These are phyloP conservation scores for Xylariaceae sp. DNA, from an alignment of 2,329 filamentous ascomycete species.

Conservation along the genomic window DNA sequence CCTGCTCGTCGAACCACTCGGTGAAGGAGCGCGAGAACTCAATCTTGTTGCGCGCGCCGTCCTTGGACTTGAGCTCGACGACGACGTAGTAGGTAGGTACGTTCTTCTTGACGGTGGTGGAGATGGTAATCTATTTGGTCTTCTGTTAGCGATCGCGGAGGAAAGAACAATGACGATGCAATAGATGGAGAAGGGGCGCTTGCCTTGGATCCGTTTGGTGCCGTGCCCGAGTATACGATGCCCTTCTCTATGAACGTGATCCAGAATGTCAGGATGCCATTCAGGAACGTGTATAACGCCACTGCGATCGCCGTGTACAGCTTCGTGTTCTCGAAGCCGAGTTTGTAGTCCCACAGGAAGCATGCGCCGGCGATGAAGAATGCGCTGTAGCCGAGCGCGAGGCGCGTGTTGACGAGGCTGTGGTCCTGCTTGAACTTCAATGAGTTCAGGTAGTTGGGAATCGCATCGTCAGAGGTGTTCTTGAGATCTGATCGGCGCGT, in stretches of 20 bases:
- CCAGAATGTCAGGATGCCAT: constrained; percentile 74
- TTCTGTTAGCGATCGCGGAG: not conserved
- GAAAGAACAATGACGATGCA: not conserved
- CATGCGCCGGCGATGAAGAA: constrained; percentile 75
- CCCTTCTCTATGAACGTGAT: constrained; percentile 77
- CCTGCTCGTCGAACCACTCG: constrained; percentile 69
- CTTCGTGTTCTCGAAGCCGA: constrained; percentile 85
- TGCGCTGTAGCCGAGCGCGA: constrained; percentile 75
- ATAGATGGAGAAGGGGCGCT: not conserved
- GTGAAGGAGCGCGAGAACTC: constrained; percentile 62
- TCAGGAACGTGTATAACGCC: constrained; percentile 70
- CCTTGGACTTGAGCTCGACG: constrained; percentile 49
- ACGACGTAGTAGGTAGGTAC: constrained; percentile 74
- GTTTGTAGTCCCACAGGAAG: constrained; percentile 87
- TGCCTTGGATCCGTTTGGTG: constrained; percentile 50
- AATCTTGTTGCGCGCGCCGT: constrained; percentile 38
- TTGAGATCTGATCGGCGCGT: constrained; percentile 67
- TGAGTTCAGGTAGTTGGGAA: constrained; percentile 86
- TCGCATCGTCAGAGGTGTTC: constrained; percentile 91
- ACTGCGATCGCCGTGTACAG: constrained; percentile 76
- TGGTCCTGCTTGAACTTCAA: constrained; percentile 82
- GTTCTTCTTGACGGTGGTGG: constrained; percentile 70
- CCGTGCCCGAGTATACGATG: constrained; percentile 69
- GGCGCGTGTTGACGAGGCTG: constrained; percentile 72
- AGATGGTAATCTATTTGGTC: constrained; percentile 60